A percentile compares a stretch with the other conserved stretches of the same genome.
These are phyloP conservation scores for Cryptosporidium ubiquitum DNA, from an alignment of 169 alveolate genomes.

Conservation along the genomic window DNA sequence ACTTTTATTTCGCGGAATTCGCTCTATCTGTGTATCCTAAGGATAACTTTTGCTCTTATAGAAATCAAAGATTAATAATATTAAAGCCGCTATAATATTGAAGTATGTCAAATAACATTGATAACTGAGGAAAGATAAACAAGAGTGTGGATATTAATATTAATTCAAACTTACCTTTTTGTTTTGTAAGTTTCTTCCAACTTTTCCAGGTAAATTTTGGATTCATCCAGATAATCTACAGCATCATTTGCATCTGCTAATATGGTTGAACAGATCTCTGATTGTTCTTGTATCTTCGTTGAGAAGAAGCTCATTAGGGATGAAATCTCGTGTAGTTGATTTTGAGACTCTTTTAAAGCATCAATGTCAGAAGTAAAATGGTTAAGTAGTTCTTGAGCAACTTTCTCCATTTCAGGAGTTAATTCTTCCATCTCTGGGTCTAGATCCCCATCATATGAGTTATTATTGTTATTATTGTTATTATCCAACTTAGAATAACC, in stretches of 20 bases:
- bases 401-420: slow-evolving; percentile 71
- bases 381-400: slow-evolving; percentile 34
- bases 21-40: background rate
- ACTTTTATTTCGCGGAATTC: background rate
- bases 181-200: slow-evolving; percentile 6
- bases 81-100: slow-evolving; percentile 34
- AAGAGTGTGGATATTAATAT: background rate
- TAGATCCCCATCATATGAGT: slow-evolving; percentile 1
- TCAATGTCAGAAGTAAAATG: slow-evolving; percentile 66
- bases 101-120: slow-evolving; percentile 21
- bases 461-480: background rate
- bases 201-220: slow-evolving; percentile 5
- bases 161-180: slow-evolving; percentile 17
- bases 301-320: slow-evolving; percentile 55
- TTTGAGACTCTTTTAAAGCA: slow-evolving; percentile 56
- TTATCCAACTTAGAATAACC: background rate
- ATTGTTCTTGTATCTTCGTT: slow-evolving; percentile 54
- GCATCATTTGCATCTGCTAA: slow-evolving; percentile 35
- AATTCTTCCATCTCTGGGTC: background rate
- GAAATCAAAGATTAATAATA: slow-evolving; percentile 28
- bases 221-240: slow-evolving; percentile 26
- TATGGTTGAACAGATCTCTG: slow-evolving; percentile 47
- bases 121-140: background rate
- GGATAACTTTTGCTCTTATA: slow-evolving; percentile 45
- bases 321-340: slow-evolving; percentile 63